phyloP scores from a whole-genome alignment of 1,284 basidiomycete genomes.

The Fomitopsis betulina region DNA sequence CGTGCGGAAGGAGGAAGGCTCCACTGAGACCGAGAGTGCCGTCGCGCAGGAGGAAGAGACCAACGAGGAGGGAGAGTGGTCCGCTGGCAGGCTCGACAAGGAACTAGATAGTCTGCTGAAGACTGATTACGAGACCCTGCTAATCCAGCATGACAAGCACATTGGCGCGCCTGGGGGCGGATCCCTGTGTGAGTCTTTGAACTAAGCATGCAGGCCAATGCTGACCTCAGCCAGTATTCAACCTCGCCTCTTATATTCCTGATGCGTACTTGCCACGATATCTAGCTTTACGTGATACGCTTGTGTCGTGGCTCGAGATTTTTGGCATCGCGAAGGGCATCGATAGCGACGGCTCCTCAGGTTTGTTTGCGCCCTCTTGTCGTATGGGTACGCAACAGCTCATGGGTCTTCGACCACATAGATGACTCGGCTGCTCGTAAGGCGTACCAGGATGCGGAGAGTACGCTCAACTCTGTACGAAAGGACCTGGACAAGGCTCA shows the following conservation, averaged over 20 bases:
- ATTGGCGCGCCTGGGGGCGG: conserved; percentile 37
- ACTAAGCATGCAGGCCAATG: background rate
- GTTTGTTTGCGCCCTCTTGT: conserved; percentile 25
- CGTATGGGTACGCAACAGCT: background rate
- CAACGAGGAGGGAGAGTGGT: conserved; percentile 50
- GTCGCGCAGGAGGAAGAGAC: conserved; percentile 17
- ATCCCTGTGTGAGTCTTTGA: conserved; percentile 48
- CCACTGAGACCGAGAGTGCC: conserved; percentile 17
- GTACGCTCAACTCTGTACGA: conserved; percentile 39
- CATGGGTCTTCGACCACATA: conserved; percentile 12
- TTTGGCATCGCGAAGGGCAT: conserved; percentile 54
- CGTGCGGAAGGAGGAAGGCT: conserved; percentile 38
- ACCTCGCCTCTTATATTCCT: conserved; percentile 83
- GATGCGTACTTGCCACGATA: conserved; percentile 77
- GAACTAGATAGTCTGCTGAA: conserved; percentile 66
- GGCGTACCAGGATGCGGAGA: conserved; percentile 58
- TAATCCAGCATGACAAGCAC: conserved; percentile 73
- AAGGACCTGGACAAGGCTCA: conserved; percentile 47
- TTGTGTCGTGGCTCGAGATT: conserved; percentile 63
- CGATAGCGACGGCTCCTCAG: conserved; percentile 36
- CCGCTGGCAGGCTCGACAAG: conserved; percentile 46
- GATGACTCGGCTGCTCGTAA: conserved; percentile 62
- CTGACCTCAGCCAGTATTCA: conserved; percentile 57
- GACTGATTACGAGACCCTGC: conserved; percentile 68
- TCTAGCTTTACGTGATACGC: conserved; percentile 60